Base-by-base conservation (phyloP, 2,329 filamentous ascomycete genomes). In the Arthroderma sp. region DNA sequence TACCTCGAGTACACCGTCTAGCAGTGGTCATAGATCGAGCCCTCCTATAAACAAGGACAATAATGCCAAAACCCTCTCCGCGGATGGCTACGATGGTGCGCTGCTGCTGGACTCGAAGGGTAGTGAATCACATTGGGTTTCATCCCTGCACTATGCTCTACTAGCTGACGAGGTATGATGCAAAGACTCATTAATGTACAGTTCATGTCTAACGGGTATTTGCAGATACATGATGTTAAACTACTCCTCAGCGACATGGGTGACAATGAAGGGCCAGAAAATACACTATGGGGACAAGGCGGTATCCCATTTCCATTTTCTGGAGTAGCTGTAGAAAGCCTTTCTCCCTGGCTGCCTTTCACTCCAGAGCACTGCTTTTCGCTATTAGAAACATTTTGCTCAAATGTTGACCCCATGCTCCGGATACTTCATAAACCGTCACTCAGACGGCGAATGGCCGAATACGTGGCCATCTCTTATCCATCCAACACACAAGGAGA, bases 81-180 rank as follows among this genome's bases (percentile, higher is more conserved):
- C 31, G 29, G 44, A 49, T 44, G 47, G 47, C 15, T 47, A 49
- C 22, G 47, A 47, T 30, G 44, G 47, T 22, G 47, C 47, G 6
- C 40, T 49, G 15, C 41, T 49, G 6, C 29, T 47, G 34, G 44
- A 44, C 10, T 30, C 44, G n/a, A 40, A 47, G 36, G 34, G 40
- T 8, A 44, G 47, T 9, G 44, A 44, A 34, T 47, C 47, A 5
- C 47, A 40, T 32, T 49, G 44, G 44, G 47, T 49, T 36, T 49
- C 47, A 10, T 49, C 44, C 37, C 37, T 47, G 7, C 47, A 49
- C 33, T 49, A 47, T 36, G 47, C 47, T 15, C 44, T 49, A 9
- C 28, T 49, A 10, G 47, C 47, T 22, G 47, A 47, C 6, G 47
- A 49, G 44, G 47, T 49, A 40, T 9, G 36, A 43, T 22, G 8